Percentiles rank a stretch among this genome's conserved stretches.
These are phyloP conservation scores for Fusarium cicatricum DNA, from an alignment of 2,329 filamentous ascomycete genomes.

Conservation along the genomic window DNA sequence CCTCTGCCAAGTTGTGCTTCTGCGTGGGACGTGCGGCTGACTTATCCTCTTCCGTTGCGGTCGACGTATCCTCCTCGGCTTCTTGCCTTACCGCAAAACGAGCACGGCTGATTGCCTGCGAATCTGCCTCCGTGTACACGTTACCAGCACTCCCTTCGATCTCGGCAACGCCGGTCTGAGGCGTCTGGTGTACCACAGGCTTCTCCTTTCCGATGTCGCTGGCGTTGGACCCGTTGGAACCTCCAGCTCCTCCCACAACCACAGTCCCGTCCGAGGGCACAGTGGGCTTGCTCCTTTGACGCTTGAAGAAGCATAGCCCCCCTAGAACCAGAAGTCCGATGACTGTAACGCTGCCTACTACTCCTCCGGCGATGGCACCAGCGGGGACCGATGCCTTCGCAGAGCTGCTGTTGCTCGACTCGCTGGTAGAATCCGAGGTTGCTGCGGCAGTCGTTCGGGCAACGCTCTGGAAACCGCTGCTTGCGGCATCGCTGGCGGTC, in stretches of 20 bases:
- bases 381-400: slow-evolving; percentile 3
- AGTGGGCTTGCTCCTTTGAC: not conserved
- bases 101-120: not conserved
- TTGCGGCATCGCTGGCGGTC: not conserved
- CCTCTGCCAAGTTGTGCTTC: not conserved
- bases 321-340: slow-evolving; percentile 25
- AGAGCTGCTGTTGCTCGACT: not conserved
- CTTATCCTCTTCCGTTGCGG: not conserved
- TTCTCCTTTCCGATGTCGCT: slow-evolving; percentile 3
- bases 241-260: not conserved
- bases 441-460: not conserved
- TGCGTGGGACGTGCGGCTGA: not conserved
- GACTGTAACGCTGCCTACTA: slow-evolving; percentile 27
- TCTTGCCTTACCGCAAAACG: not conserved
- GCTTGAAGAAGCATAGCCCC: slow-evolving; percentile 20
- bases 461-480: not conserved
- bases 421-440: not conserved
- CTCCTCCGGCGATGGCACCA: slow-evolving; percentile 29
- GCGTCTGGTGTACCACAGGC: not conserved
- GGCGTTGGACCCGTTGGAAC: not conserved
- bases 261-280: not conserved
- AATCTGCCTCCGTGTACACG: slow-evolving; percentile 13
- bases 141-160: slow-evolving; percentile 18
- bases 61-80: not conserved
- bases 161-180: not conserved